phyloP scores from a whole-genome alignment of 805 yeast genomes.

The Ogataea kodamae region DNA sequence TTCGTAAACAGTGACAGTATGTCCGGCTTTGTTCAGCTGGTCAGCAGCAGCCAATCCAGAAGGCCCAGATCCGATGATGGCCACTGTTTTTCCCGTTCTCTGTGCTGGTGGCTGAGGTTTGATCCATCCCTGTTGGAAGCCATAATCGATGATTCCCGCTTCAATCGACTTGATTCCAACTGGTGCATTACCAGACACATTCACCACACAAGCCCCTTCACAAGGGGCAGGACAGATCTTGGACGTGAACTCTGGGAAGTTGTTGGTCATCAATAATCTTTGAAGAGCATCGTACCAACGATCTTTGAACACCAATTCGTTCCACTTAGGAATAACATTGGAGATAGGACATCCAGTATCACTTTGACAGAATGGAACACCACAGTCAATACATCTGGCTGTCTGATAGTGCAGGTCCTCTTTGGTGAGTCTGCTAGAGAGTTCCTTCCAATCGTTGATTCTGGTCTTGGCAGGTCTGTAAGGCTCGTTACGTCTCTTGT shows the following conservation, averaged over 20 bases:
- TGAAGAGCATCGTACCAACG: constrained; percentile 94
- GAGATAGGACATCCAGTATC: constrained; percentile 98
- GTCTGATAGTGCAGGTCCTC: constrained; percentile 88
- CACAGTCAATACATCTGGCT: constrained; percentile 99
- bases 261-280: constrained; percentile 90
- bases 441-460: constrained; percentile 88
- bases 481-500: constrained; percentile 81
- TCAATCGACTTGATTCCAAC: constrained; percentile 96
- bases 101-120: constrained; percentile 71
- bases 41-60: constrained; percentile 97
- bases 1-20: constrained; percentile 85
- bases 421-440: constrained; percentile 74
- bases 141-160: constrained; percentile 94
- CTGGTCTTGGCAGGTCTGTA: constrained; percentile 77
- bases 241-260: constrained; percentile 98
- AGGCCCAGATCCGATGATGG: constrained; percentile 95
- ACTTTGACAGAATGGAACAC: constrained; percentile 97
- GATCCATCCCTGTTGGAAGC: constrained; percentile 96
- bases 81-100: constrained; percentile 84
- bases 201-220: constrained; percentile 87
- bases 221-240: constrained; percentile 99
- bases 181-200: constrained; percentile 88
- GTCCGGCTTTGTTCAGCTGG: constrained; percentile 96
- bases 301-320: constrained; percentile 90
- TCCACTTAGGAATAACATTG: constrained; percentile 96